Evolutionary conservation across 352 stramenopile genomes (phyloP).

Genomic region (Phytophthora vignae): DNA sequence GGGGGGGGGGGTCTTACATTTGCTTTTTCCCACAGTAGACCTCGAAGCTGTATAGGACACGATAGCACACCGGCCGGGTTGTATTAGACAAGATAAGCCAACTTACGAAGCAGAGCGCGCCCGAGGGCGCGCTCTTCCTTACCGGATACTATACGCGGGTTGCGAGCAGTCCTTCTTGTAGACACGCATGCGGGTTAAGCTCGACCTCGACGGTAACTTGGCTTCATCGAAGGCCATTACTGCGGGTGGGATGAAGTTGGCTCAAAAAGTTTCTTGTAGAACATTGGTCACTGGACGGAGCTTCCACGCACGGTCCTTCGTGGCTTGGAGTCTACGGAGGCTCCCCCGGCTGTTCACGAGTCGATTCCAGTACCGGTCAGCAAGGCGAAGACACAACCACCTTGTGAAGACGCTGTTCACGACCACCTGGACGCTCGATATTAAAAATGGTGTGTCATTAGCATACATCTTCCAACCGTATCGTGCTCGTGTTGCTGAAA

Average conservation of each 20-base stretch:
- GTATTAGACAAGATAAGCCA: not conserved
- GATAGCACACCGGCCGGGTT: not conserved
- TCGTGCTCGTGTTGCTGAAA: too few species aligned
- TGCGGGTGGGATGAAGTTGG: not conserved
- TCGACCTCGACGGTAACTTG: not conserved
- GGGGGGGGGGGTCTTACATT: not conserved
- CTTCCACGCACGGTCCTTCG: constrained; percentile 13
- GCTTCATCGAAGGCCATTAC: constrained; percentile 4
- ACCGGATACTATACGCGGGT: too few species aligned
- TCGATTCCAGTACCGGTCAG: too few species aligned
- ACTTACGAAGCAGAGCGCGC: too few species aligned
- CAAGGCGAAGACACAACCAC: too few species aligned
- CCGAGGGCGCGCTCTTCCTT: not conserved
- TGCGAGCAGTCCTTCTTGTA: not conserved
- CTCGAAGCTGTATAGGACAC: not conserved
- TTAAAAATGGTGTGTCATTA: too few species aligned
- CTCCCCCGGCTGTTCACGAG: too few species aligned
- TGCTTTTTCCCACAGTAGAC: not conserved
- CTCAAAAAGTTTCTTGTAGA: constrained; percentile 9
- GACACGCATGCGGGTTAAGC: not conserved
- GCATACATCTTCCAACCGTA: too few species aligned
- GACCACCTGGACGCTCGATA: too few species aligned
- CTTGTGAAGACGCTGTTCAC: too few species aligned
- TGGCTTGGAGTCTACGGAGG: not conserved
- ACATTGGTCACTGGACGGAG: not conserved